Percentiles rank a stretch among this genome's conserved stretches.
These are phyloP conservation scores for Kodamaea hsintzibuensis DNA, from an alignment of 805 yeast genomes.

Conservation along the genomic window DNA sequence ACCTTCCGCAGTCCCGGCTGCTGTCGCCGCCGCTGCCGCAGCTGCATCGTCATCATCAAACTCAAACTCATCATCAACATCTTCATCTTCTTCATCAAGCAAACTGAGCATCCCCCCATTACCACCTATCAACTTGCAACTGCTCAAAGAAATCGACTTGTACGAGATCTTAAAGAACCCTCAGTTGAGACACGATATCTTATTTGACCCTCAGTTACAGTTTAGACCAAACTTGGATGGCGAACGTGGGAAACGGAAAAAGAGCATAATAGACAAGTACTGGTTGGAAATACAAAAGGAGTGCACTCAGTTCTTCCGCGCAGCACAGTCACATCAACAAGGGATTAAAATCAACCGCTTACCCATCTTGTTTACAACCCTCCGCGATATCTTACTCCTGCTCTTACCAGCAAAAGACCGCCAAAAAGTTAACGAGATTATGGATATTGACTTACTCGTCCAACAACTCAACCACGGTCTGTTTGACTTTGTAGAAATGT, in stretches of 20 bases:
- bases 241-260: conserved; percentile 82
- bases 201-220: conserved; percentile 89
- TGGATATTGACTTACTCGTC: conserved; percentile 73
- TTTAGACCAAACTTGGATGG: conserved; percentile 91
- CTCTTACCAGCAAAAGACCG: conserved; percentile 79
- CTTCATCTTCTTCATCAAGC: conserved; percentile 12
- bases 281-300: conserved; percentile 79
- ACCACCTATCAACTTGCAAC: conserved; percentile 83
- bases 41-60: conserved; percentile 11
- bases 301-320: conserved; percentile 46
- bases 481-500: conserved; percentile 69
- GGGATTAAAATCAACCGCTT: conserved; percentile 44
- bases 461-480: conserved; percentile 74
- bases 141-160: conserved; percentile 81
- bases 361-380: conserved; percentile 73
- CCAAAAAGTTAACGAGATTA: conserved; percentile 60
- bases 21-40: conserved; percentile 7
- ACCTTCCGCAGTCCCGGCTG: neutral
- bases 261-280: conserved; percentile 72
- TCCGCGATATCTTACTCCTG: conserved; percentile 71
- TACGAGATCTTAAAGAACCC: conserved; percentile 90
- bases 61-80: conserved; percentile 12
- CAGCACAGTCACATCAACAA: conserved; percentile 6
- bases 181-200: conserved; percentile 87
- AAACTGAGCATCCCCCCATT: conserved; percentile 42